Conservation (phyloP, 2,329 filamentous ascomycete genomes). For the Fusarium torreyae region DNA sequence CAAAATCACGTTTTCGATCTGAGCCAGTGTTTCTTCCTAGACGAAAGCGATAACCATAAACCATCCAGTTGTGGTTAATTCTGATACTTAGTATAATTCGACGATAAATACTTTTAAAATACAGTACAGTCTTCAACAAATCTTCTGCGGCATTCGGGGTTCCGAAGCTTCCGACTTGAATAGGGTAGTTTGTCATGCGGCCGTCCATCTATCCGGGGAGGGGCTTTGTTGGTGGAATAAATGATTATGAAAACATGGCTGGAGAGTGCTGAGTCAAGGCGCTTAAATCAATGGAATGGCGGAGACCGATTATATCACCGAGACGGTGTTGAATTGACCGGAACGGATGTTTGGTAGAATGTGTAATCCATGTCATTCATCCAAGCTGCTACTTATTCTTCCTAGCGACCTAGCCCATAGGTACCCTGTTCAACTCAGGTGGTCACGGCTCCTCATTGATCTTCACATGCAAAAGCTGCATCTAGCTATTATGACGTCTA, state of each 20-base stretch:
- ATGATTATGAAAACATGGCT: constrained; percentile 2
- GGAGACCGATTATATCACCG: constrained; percentile 37
- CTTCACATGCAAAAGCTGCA: constrained; percentile 34
- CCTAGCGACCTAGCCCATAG: neutral
- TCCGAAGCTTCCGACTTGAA: constrained; percentile 24
- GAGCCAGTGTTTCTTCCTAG: neutral
- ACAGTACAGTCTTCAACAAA: neutral
- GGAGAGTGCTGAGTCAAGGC: constrained; percentile 14
- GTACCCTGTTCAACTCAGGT: neutral
- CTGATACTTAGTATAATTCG: neutral
- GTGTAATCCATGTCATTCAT: neutral
- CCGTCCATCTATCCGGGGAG: constrained; percentile 5
- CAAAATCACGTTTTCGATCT: constrained; percentile 20
- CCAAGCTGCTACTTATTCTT: neutral
- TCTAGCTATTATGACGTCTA: constrained; percentile 9
- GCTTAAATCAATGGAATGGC: constrained; percentile 6
- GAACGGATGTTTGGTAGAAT: neutral
- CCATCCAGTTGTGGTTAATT: constrained; percentile 17
- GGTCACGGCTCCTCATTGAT: neutral
- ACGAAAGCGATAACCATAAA: constrained; percentile 29
- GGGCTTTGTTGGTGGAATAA: constrained; percentile 11
- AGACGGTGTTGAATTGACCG: constrained; percentile 13
- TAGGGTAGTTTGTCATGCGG: neutral
- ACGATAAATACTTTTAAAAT: no score
- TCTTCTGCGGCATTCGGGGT: neutral